Base-by-base conservation (phyloP, 768 basidiomycete species). In the Lentinula guzmanii region DNA sequence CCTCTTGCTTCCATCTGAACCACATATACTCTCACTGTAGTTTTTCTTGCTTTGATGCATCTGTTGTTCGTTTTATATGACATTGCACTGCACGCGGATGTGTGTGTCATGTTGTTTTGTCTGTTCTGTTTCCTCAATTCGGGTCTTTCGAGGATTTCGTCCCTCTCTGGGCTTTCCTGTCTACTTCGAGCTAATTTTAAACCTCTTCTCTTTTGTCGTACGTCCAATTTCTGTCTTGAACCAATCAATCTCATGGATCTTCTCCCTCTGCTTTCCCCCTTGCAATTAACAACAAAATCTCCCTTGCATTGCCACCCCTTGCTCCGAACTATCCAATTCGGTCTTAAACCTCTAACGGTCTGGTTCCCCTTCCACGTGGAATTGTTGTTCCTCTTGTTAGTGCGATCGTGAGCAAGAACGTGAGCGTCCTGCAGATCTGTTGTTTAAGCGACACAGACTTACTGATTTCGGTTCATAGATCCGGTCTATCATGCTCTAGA, bases 381-480 rank as follows among this genome's bases (percentile, higher is more conserved):
- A 35, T 51, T 51, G 13, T 55, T 21, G n/a, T 28, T 56, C n/a
- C 24, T 37, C 6, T 52, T 37, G 35, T 66, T 70, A 88, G 87
- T 71, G 77, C 86, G 60, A 82, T 88, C 65, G 82, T 89, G 67
- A 87, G 82, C 79, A 85, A 81, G 67, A 88, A 87, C 63, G 87
- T 89, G 75, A 77, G 87, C 86, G 13, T 28, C 35, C 48, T 37
- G 2, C 42, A 21, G 24, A 24, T 42, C 51, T 52, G 21, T 21
- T 15, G 35, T 8, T 50, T 3, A 13, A 53, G 28, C 10, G 31
- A 13, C 45, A 10, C 45, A 10, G 5, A 6, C 13, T 2, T 2
- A 16, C 13, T 28, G 33, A n/a, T 37, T 39, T 5, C 15, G 6
- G 21, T 21, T 9, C 8, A 6, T 28, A 59, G 58, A 59, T 59